Evolutionary conservation across 768 basidiomycete genomes (phyloP).

Genomic region (Suillus discolor): DNA sequence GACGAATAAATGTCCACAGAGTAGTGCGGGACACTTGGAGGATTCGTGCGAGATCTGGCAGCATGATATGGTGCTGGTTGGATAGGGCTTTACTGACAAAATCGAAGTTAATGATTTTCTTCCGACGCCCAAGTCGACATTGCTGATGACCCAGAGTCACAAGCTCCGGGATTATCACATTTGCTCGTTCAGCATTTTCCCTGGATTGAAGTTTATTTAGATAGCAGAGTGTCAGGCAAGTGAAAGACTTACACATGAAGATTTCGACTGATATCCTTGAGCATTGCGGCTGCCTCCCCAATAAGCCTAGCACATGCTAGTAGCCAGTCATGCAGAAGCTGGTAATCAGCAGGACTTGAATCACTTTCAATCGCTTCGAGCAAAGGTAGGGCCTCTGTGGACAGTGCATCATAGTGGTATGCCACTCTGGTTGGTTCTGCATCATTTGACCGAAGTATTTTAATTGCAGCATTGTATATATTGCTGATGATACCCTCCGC

Average conservation of each 20-base stretch:
- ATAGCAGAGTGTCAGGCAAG: too few relatives aligned
- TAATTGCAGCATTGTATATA: not conserved
- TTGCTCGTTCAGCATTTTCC: too few relatives aligned
- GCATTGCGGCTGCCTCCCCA: not conserved
- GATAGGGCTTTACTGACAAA: conserved; percentile 17
- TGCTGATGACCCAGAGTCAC: too few relatives aligned
- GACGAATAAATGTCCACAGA: too few relatives aligned
- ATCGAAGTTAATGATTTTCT: too few relatives aligned
- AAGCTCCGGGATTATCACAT: too few relatives aligned
- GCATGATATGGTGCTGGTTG: conserved; percentile 7
- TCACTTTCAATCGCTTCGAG: not conserved
- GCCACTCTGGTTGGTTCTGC: not conserved
- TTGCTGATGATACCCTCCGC: not conserved
- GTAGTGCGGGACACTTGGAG: too few relatives aligned
- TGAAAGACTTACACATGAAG: not conserved
- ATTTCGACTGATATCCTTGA: not conserved
- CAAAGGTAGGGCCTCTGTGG: not conserved
- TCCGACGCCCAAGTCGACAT: too few relatives aligned
- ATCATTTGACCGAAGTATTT: not conserved
- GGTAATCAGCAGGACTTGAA: not conserved
- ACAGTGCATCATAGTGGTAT: not conserved
- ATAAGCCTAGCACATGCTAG: not conserved
- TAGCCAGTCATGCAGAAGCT: not conserved
- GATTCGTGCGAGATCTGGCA: not conserved
- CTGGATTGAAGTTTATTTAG: too few relatives aligned